phyloP scores from a whole-genome alignment of 139 green algal species.

The Volvox africanus region DNA sequence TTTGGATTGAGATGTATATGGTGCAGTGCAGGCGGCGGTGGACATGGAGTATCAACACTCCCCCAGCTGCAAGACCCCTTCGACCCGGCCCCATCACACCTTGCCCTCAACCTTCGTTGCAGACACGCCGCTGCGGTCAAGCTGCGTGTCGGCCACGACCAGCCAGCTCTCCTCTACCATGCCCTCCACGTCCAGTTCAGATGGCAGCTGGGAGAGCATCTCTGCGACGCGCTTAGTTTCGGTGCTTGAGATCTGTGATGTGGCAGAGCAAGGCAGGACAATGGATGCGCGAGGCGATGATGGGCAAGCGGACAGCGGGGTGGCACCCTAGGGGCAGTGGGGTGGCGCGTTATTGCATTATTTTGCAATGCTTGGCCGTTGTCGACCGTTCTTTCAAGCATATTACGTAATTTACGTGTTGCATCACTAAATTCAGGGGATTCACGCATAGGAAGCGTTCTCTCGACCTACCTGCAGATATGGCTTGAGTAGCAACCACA shows the following conservation, averaged over 20 bases:
- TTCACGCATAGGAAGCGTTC: too few species aligned
- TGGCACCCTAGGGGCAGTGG: too few species aligned
- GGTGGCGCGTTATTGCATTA: too few species aligned
- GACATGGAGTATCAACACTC: background rate
- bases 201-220: slow-evolving; percentile 53
- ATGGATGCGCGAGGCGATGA: too few species aligned
- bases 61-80: too few species aligned
- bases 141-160: slow-evolving; percentile 43
- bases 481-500: slow-evolving; percentile 42
- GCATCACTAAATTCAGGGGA: too few species aligned
- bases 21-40: slow-evolving; percentile 6
- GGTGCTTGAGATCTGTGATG: slow-evolving; percentile 4
- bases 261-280: background rate
- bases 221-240: slow-evolving; percentile 53
- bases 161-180: slow-evolving; percentile 53
- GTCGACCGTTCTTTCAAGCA: too few species aligned
- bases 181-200: slow-evolving; percentile 53
- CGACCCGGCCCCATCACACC: too few species aligned
- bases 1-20: background rate
- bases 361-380: too few species aligned
- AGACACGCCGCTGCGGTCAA: background rate
- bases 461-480: slow-evolving; percentile 31
- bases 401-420: too few species aligned
- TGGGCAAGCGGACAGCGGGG: too few species aligned
- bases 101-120: background rate